Evolutionary conservation across 305 asterid genomes (phyloP).

Genomic region (Rubia peregrina): DNA sequence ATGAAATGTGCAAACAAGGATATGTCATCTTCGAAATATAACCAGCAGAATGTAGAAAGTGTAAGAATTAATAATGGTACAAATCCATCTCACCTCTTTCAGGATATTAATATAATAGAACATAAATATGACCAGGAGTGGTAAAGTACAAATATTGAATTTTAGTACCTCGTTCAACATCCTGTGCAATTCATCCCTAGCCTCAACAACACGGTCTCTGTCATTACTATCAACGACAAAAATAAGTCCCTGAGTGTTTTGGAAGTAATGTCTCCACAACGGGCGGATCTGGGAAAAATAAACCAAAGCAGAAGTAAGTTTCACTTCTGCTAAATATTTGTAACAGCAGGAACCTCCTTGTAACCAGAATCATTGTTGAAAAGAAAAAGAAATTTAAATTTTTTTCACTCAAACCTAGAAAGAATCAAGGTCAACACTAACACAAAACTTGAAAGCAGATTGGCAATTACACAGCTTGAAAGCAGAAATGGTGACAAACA

Average conservation of each 20-base stretch:
- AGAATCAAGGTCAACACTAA: too few species aligned
- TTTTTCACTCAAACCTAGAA: too few species aligned
- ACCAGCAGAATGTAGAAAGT: background rate
- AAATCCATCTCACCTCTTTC: too few species aligned
- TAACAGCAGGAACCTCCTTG: background rate
- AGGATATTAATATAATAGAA: too few species aligned
- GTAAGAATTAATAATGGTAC: too few species aligned
- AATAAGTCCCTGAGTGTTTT: slow-evolving; percentile 84
- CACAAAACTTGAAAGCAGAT: background rate
- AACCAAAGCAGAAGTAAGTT: background rate
- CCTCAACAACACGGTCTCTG: slow-evolving; percentile 91
- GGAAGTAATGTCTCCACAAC: slow-evolving; percentile 91
- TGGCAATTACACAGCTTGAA: background rate
- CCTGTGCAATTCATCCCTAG: slow-evolving; percentile 88
- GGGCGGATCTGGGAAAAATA: slow-evolving; percentile 54
- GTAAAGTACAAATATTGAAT: background rate
- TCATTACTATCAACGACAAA: slow-evolving; percentile 87
- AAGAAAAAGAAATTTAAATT: background rate
- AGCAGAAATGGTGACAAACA: background rate
- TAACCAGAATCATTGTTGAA: background rate
- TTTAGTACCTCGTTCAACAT: slow-evolving; percentile 72
- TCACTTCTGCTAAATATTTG: background rate
- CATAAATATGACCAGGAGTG: too few species aligned
- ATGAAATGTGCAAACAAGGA: too few species aligned
- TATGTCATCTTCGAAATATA: background rate